Base-by-base conservation (phyloP, 176 grass and related monocot species). In the Oryza glumipatula region DNA sequence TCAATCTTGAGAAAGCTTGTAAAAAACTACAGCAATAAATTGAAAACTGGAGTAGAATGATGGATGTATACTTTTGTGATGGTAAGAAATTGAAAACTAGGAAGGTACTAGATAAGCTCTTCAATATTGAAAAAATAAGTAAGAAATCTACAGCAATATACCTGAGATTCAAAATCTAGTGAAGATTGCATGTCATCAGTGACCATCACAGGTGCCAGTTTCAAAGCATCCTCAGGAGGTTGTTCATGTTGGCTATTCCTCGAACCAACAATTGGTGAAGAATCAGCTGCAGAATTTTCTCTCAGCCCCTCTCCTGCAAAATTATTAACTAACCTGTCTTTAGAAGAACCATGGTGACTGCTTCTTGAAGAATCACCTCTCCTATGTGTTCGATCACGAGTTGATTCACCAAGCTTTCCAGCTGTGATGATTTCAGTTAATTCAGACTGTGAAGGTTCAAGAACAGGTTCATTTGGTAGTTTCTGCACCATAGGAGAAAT, bases 161-260 rank as follows among this genome's bases (percentile, higher is more conserved):
- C 93, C 90, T 95, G 90, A 66, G 82, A 82, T 80, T 88, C 80
- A 46, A 88, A 90, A 82, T 95, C 93, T 19, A 74, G 73, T 78
- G 88, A 88, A 82, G 63, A 76, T 63, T 44, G 43, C 49, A 52
- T 63, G 38, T 85, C 85, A 88, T 85, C 79, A 83, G 63, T 78
- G 66, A 69, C 43, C 4, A 22, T 43, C 51, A 48, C 65, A 85
- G 71, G 79, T 48, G 60, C 68, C 33, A 82, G 44, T 3, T 86
- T 73, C 17, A 51, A 76, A 89, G 67, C 63, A 49, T 67, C 48
- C 5, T 88, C 86, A 11, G 24, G 19, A 72, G 65, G 70, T 44
- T 66, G 88, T 35, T 54, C 82, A 81, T 86, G 81, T 17, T 39
- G 47, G 76, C 30, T 86, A 85, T 77, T 85, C 61, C 73, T 88